These are phyloP conservation scores for Pseudocercospora fijiensis DNA, from an alignment of 2,329 filamentous ascomycete species.

Conservation along the genomic window DNA sequence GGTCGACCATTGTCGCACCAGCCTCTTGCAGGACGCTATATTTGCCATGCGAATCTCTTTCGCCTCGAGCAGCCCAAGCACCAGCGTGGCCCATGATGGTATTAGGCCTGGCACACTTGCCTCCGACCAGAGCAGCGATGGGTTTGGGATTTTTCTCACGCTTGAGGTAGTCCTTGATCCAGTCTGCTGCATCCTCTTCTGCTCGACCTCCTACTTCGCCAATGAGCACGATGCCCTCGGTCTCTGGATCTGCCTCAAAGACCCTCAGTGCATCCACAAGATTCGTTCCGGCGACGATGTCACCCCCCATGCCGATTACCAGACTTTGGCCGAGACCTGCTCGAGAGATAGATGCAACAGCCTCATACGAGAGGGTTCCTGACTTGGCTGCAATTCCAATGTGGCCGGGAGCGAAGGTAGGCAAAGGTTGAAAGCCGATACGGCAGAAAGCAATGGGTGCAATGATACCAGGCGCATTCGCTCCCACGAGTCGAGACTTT, in stretches of 20 bases:
- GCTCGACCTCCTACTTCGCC: constrained; percentile 70
- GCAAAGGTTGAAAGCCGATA: constrained; percentile 74
- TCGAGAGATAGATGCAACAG: constrained; percentile 70
- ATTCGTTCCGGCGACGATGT: constrained; percentile 70
- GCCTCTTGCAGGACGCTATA: constrained; percentile 64
- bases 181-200: constrained; percentile 70
- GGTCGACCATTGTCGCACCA: constrained; percentile 69
- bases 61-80: constrained; percentile 66
- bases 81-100: constrained; percentile 78
- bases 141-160: constrained; percentile 65
- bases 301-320: constrained; percentile 75
- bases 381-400: constrained; percentile 79
- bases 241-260: constrained; percentile 65
- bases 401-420: constrained; percentile 67
- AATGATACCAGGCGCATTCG: constrained; percentile 80
- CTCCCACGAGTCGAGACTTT: constrained; percentile 70
- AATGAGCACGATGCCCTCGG: constrained; percentile 68
- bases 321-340: constrained; percentile 75
- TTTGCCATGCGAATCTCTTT: constrained; percentile 65
- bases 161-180: constrained; percentile 65
- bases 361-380: constrained; percentile 76
- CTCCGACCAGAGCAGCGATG: constrained; percentile 70
- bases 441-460: constrained; percentile 68
- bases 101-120: constrained; percentile 61
- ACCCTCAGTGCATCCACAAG: constrained; percentile 69